Evolutionary conservation across 495 filamentous ascomycete genomes (phyloP).

Genomic region (Talaromyces wortmannii): DNA sequence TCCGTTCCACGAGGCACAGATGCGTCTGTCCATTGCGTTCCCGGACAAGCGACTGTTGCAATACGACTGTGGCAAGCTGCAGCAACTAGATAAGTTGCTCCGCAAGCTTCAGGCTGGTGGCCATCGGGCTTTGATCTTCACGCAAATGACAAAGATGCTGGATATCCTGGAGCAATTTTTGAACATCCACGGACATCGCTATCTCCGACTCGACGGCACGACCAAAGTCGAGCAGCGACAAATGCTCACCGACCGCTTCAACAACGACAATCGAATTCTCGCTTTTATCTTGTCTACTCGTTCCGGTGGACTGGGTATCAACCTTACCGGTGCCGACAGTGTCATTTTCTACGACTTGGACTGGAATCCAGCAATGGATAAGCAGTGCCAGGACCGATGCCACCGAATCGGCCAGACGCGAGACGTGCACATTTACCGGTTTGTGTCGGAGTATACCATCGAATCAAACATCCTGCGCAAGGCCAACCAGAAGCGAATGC

Average conservation of each 20-base stretch:
- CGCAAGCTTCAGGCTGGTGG: constrained; percentile 82
- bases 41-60: constrained; percentile 92
- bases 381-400: constrained; percentile 96
- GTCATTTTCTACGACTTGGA: constrained; percentile 99
- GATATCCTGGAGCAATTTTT: constrained; percentile 97
- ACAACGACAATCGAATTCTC: constrained; percentile 84
- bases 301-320: constrained; percentile 88
- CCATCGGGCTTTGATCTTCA: constrained; percentile 94
- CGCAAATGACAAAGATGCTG: constrained; percentile 98
- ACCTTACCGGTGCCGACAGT: constrained; percentile 87
- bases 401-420: constrained; percentile 98
- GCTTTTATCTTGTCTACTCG: constrained; percentile 93
- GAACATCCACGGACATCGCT: constrained; percentile 96
- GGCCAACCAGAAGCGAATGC: constrained; percentile 92
- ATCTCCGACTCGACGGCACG: constrained; percentile 88
- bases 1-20: constrained; percentile 88
- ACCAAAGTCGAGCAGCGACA: constrained; percentile 95
- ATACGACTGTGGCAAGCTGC: constrained; percentile 97
- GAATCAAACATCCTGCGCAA: constrained; percentile 98
- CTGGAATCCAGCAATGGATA: constrained; percentile 99
- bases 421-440: constrained; percentile 96
- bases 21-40: constrained; percentile 91
- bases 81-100: constrained; percentile 80
- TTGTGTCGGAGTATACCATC: constrained; percentile 96
- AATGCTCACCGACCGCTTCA: constrained; percentile 94